Evolutionary conservation across 164 flowering plant genomes (phyloP).

Genomic region (Stephania yunnanensis): DNA sequence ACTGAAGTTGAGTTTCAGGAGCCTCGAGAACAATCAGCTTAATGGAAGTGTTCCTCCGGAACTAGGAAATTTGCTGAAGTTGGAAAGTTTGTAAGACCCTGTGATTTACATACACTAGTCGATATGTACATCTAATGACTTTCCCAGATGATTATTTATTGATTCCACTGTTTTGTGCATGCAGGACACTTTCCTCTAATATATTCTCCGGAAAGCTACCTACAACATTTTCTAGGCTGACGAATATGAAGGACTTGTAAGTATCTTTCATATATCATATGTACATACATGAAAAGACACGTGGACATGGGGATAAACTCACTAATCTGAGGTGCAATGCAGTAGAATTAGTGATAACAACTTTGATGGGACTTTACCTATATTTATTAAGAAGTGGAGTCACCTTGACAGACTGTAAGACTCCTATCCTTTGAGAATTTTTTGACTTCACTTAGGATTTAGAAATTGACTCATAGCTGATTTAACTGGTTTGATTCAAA

Average conservation of each 20-base stretch:
- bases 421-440: background rate
- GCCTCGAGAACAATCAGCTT: background rate
- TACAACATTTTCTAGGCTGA: background rate
- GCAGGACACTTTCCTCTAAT: background rate
- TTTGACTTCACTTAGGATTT: background rate
- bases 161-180: background rate
- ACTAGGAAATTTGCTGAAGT: background rate
- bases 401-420: conserved; percentile 30
- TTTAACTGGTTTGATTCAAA: background rate
- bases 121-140: background rate
- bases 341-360: conserved; percentile 37
- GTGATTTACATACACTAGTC: background rate
- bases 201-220: background rate
- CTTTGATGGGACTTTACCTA: conserved; percentile 37
- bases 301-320: background rate
- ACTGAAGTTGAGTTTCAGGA: background rate
- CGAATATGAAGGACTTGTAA: background rate
- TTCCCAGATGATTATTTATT: background rate
- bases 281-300: background rate
- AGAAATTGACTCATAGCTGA: too few relatives aligned
- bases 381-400: conserved; percentile 25
- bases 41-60: background rate
- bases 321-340: background rate
- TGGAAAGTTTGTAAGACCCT: background rate
- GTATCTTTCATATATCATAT: background rate